phyloP scores from a whole-genome alignment of 1,284 basidiomycete genomes.

The Tylopilus sp. region DNA sequence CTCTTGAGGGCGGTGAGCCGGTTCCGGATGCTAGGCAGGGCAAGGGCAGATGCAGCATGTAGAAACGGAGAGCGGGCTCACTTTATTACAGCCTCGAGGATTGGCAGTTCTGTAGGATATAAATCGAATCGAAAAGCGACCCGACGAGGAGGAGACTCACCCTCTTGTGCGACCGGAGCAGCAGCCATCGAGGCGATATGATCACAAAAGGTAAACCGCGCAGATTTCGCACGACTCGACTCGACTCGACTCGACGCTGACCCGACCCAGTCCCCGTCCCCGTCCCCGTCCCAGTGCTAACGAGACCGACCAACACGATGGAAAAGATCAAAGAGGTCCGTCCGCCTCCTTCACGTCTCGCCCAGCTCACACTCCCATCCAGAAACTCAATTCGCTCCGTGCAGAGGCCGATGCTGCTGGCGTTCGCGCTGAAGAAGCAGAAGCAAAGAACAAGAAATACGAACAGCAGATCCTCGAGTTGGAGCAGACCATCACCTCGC shows the following conservation, averaged over 20 bases:
- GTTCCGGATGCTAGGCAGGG: constrained; percentile 76
- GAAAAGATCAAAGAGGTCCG: constrained; percentile 71
- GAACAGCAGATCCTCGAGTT: constrained; percentile 80
- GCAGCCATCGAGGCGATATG: constrained; percentile 29
- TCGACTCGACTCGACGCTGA: too few species aligned
- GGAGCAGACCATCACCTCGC: constrained; percentile 87
- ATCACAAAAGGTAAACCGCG: constrained; percentile 29
- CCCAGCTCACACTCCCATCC: constrained; percentile 6
- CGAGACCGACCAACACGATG: constrained; percentile 41
- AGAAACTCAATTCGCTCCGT: constrained; percentile 76
- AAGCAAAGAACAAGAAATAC: constrained; percentile 78
- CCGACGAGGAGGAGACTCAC: constrained; percentile 31
- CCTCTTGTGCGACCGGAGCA: constrained; percentile 71
- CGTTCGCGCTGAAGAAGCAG: constrained; percentile 79
- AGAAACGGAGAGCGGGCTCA: constrained; percentile 28
- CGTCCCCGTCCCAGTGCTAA: background rate
- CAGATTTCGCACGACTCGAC: constrained; percentile 30
- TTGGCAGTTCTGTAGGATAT: constrained; percentile 69
- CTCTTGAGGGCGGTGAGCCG: constrained; percentile 85
- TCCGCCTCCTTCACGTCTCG: background rate
- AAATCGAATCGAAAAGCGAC: constrained; percentile 9
- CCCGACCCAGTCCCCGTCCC: constrained; percentile 21
- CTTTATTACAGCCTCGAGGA: constrained; percentile 95
- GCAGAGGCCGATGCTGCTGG: constrained; percentile 83
- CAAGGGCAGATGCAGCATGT: constrained; percentile 26